Evolutionary conservation across 2,329 filamentous ascomycete species (phyloP).

Genomic region (Ophiostoma australiae): DNA sequence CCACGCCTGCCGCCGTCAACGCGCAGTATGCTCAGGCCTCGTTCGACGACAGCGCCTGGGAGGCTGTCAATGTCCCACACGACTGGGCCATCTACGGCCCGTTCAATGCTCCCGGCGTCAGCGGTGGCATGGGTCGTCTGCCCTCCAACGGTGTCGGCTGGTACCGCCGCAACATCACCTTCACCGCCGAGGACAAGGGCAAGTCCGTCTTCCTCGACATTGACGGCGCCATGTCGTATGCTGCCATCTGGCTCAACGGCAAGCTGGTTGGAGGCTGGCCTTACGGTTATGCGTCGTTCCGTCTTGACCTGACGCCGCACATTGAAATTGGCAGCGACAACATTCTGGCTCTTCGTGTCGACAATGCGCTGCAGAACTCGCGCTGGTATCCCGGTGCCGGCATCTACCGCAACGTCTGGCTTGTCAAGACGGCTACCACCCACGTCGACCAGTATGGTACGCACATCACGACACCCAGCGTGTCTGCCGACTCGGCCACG

Average conservation of each 20-base stretch:
- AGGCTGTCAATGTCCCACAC: constrained; percentile 41
- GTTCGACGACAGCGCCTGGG: constrained; percentile 40
- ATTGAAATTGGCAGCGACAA: constrained; percentile 37
- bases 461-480: constrained; percentile 42
- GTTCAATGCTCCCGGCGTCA: constrained; percentile 38
- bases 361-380: constrained; percentile 44
- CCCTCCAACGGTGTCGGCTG: constrained; percentile 49
- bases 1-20: constrained; percentile 18
- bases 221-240: constrained; percentile 49
- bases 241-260: constrained; percentile 48
- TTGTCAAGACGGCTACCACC: constrained; percentile 43
- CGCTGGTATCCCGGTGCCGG: constrained; percentile 54
- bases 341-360: constrained; percentile 46
- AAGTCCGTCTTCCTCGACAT: constrained; percentile 44
- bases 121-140: constrained; percentile 40
- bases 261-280: constrained; percentile 48
- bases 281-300: constrained; percentile 48
- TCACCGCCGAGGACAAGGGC: constrained; percentile 33
- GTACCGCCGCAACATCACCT: constrained; percentile 43
- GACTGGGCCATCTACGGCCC: constrained; percentile 47
- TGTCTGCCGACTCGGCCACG: constrained; percentile 43
- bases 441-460: constrained; percentile 50
- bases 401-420: constrained; percentile 52
- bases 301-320: constrained; percentile 46
- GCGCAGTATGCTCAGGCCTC: constrained; percentile 21